A percentile compares a stretch with the other conserved stretches of the same genome.
Conservation (phyloP, 805 yeast genomes). For the Nakazawaea sp. region DNA sequence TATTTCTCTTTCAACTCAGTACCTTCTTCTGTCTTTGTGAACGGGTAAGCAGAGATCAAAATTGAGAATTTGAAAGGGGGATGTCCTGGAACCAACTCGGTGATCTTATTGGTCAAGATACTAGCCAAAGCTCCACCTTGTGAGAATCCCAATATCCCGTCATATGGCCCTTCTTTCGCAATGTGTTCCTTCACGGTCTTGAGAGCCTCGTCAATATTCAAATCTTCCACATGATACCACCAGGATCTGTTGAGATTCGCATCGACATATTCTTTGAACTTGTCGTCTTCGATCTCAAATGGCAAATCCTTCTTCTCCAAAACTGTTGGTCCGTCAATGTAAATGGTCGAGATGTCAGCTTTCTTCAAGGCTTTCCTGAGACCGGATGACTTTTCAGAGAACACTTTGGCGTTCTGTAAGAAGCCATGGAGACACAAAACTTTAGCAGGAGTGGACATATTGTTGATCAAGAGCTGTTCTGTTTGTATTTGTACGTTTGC, state of each 20-base stretch:
- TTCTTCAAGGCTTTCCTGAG: constrained; percentile 59
- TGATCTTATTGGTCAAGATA: constrained; percentile 49
- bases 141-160: constrained; percentile 75
- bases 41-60: constrained; percentile 55
- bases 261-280: constrained; percentile 36
- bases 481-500: not conserved
- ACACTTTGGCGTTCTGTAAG: constrained; percentile 64
- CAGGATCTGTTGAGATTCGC: constrained; percentile 47
- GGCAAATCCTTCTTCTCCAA: constrained; percentile 60
- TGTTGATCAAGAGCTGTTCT: not conserved
- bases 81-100: constrained; percentile 35
- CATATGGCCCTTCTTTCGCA: constrained; percentile 60
- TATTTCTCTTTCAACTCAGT: constrained; percentile 26
- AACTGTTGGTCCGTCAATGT: constrained; percentile 62
- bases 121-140: constrained; percentile 84
- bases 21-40: constrained; percentile 33
- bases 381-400: constrained; percentile 77
- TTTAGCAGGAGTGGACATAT: constrained; percentile 19
- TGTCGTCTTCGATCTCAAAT: constrained; percentile 42
- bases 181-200: constrained; percentile 42
- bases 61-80: constrained; percentile 58
- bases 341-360: constrained; percentile 52
- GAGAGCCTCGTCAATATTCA: constrained; percentile 40
- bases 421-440: constrained; percentile 76
- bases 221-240: constrained; percentile 56